phyloP scores from a whole-genome alignment of 192 early-diverging fungal species.

The Umbelopsis ramanniana region DNA sequence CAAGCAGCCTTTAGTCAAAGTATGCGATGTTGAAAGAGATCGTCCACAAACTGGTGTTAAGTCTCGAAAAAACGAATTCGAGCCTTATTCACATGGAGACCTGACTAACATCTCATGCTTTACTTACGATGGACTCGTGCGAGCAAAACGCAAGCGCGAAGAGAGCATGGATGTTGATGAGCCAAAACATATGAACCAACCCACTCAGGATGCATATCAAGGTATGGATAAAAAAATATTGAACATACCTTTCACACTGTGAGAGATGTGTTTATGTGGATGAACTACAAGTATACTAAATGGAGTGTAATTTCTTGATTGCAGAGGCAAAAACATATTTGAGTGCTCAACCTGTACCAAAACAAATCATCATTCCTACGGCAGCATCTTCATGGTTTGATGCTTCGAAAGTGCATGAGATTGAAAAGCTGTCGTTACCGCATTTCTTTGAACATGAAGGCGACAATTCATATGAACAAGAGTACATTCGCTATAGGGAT shows the following conservation, averaged over 20 bases:
- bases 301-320: background rate
- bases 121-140: background rate
- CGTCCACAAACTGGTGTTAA: slow-evolving; percentile 52
- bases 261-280: background rate
- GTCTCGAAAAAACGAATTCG: slow-evolving; percentile 64
- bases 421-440: slow-evolving; percentile 84
- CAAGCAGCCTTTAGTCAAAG: slow-evolving; percentile 48
- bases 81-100: slow-evolving; percentile 61
- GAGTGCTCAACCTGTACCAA: slow-evolving; percentile 15
- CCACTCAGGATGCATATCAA: background rate
- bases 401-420: slow-evolving; percentile 72
- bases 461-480: slow-evolving; percentile 64
- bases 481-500: slow-evolving; percentile 90
- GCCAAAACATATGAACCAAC: background rate
- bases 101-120: slow-evolving; percentile 61
- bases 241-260: too few relatives aligned
- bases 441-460: slow-evolving; percentile 94
- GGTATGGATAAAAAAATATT: background rate
- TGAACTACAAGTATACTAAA: background rate
- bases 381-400: slow-evolving; percentile 81
- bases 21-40: slow-evolving; percentile 57
- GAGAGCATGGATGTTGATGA: slow-evolving; percentile 9
- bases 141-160: background rate
- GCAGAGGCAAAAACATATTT: slow-evolving; percentile 19
- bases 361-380: slow-evolving; percentile 21